Base-by-base conservation (phyloP, 2,329 filamentous ascomycete species). In the Zymoseptoria ardabiliae region DNA sequence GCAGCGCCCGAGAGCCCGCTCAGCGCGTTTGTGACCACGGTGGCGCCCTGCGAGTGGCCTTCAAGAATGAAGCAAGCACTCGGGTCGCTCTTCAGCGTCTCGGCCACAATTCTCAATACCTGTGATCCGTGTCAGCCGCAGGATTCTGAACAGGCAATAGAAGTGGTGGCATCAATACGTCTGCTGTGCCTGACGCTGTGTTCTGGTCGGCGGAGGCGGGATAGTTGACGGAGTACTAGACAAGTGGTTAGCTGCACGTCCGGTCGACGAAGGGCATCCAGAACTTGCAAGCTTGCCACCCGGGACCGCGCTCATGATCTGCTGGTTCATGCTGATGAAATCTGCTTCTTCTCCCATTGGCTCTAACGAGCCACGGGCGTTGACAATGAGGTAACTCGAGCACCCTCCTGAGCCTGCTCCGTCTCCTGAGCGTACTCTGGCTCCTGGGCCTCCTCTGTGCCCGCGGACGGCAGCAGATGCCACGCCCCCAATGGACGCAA, bases 21-120 rank as follows among this genome's bases (percentile, higher is more conserved):
- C 58, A 75, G 55, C 8, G 72, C 73, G 49, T 72, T 69, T 4
- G 71, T 68, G 0, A 73, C 75, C 0, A 72, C 73, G 7, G 70
- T 67, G 1, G 73, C 73, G 20, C 71, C 73, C 59, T 75, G 73
- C 2, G 69, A 72, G 64, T 75, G 74, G 19, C 73, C 73, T 55
- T 75, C 68, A 1, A 75, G 67, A 53, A 74, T 69, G 60, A 74
- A 74, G 61, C 73, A 75, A 53, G 69, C 66, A 35, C 67, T 64
- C 1, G 72, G 68, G 48, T 63, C 65, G 0, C 63, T 53, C 0
- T 30, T n/a, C 1, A 74, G 65, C 5, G 64, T 69, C 11, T 58
- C 59, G 3, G 60, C 60, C 59, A 75, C 66, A n/a, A 72, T 63
- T 62, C 70, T 68, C 63, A 75, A 57, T 54, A 75, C 75, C 57